Evolutionary conservation across 2,329 filamentous ascomycete genomes (phyloP), one percentile per base, ranked within the genome.

Genomic region (Sporothrix pallida): DNA sequence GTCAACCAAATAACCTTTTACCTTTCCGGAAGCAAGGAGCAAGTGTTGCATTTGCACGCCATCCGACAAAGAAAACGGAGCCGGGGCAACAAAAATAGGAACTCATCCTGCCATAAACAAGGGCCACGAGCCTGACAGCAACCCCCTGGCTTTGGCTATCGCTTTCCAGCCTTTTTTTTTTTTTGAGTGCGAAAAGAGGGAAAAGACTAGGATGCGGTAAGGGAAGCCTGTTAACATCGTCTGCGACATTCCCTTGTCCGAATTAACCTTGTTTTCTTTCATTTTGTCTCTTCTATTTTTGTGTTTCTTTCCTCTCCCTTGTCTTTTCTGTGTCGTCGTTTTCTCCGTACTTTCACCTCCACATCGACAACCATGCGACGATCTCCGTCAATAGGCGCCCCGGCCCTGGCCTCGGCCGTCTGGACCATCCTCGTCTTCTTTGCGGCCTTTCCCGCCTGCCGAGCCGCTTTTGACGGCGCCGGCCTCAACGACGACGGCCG

Each of bases 1-100:
- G 48, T 71, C 20, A 31, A 23, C 31, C 54, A 31, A 37, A 68
- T 50, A 17, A 12, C 52, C 46, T 62, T 72, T 37, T 37, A 63
- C 71, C 20, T 68, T 72, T 72, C 71, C 71, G 71, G 71, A 68
- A 54, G 60, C 70, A 56, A 63, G 58, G 23, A 60, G 42, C 42
- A 48, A 48, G 17, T 42, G 63, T 48, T 20, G 44, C 63, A 68
- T 50, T 50, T 54, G 17, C 31, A n/a, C 31, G 12, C 23, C 56
- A 31, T 31, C 15, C 46, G n/a, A 72, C 71, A 68, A 72, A 72
- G 37, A 70, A 70, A 60, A 44, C 15, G 37, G 58, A 42, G 31
- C 58, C 31, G 26, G 48, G 42, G 50, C 60, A 26, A 23, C 6
- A 54, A 58, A n/a, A 72, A 42, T 9, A 20, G 26, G 42, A 46